Conservation (phyloP, 2,329 filamentous ascomycete species). For the Monosporascus sp. region DNA sequence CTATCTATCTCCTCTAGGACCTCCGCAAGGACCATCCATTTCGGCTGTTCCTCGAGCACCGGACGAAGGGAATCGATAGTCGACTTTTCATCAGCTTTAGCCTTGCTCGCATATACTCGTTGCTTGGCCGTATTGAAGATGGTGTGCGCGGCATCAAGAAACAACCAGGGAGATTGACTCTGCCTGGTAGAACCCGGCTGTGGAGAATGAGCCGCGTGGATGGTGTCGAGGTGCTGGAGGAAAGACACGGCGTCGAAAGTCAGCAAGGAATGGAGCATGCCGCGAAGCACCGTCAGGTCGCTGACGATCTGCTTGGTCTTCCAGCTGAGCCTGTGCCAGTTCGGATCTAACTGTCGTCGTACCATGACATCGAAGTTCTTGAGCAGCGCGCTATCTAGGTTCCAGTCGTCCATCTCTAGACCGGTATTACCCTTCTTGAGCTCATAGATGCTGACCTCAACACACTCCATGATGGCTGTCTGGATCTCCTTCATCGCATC, state of each 20-base stretch:
- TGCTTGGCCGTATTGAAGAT: constrained; percentile 88
- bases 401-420: constrained; percentile 96
- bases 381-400: constrained; percentile 84
- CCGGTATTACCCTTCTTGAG: constrained; percentile 86
- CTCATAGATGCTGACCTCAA: constrained; percentile 90
- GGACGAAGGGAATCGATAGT: constrained; percentile 63
- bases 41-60: constrained; percentile 88
- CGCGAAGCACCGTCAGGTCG: constrained; percentile 77
- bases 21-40: constrained; percentile 86
- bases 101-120: constrained; percentile 73
- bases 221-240: constrained; percentile 88
- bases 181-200: constrained; percentile 82
- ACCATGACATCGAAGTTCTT: constrained; percentile 89
- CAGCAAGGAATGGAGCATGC: constrained; percentile 75
- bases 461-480: constrained; percentile 89
- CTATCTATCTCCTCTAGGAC: constrained; percentile 90
- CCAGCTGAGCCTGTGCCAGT: constrained; percentile 95
- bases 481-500: constrained; percentile 91
- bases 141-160: constrained; percentile 88
- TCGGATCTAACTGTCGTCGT: constrained; percentile 83
- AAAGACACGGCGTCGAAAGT: constrained; percentile 88
- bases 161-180: constrained; percentile 92
- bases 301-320: constrained; percentile 92
- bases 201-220: constrained; percentile 84
- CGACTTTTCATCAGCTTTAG: constrained; percentile 44